These are phyloP conservation scores for Fusarium camptoceras DNA, from an alignment of 2,329 filamentous ascomycete genomes.

Conservation along the genomic window DNA sequence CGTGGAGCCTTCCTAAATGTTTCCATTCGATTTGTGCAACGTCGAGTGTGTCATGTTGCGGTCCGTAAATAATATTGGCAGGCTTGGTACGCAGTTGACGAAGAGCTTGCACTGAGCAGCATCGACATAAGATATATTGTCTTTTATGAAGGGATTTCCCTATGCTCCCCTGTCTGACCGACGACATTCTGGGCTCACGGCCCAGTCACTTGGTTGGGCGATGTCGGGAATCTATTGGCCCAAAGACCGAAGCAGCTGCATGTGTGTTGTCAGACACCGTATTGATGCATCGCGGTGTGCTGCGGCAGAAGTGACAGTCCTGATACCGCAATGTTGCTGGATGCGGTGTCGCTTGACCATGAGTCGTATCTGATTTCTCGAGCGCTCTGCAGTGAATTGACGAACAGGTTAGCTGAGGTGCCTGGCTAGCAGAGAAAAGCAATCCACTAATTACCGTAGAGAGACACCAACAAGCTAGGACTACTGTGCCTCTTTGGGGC, in stretches of 20 bases:
- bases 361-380: conserved; percentile 24
- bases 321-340: conserved; percentile 2
- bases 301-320: conserved; percentile 30
- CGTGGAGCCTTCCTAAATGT: conserved; percentile 45
- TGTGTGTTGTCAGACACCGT: conserved; percentile 42
- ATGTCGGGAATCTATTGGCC: conserved; percentile 35
- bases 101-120: background rate
- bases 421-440: conserved; percentile 36
- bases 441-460: conserved; percentile 38
- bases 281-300: conserved; percentile 37
- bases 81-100: conserved; percentile 1
- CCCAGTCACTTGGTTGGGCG: conserved; percentile 41
- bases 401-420: conserved; percentile 40
- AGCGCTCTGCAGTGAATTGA: conserved; percentile 25
- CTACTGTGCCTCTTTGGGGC: conserved; percentile 51
- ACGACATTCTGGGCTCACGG: conserved; percentile 29
- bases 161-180: conserved; percentile 31
- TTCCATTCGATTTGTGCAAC: conserved; percentile 45
- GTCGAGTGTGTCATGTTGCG: conserved; percentile 26
- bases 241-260: conserved; percentile 31
- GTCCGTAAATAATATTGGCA: conserved; percentile 29
- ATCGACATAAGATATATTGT: conserved; percentile 18
- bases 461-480: conserved; percentile 44
- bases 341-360: conserved; percentile 10
- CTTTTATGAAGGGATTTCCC: conserved; percentile 1